Evolutionary conservation across 768 basidiomycete genomes (phyloP).

Genomic region (Kwoniella dendrophila): DNA sequence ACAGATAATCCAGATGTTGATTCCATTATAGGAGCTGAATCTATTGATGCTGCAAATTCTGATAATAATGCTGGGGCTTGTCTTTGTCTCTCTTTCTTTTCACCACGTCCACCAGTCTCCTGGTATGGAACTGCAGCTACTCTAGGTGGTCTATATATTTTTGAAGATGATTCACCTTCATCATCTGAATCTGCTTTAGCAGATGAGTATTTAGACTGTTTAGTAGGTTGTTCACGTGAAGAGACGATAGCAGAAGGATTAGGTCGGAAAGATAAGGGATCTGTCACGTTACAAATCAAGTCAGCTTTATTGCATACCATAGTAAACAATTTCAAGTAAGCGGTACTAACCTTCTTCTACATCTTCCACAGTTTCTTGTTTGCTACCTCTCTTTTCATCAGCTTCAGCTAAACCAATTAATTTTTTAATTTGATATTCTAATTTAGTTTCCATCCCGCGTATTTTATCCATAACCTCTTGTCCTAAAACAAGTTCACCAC

Average conservation of each 20-base stretch:
- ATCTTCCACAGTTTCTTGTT: constrained; percentile 56
- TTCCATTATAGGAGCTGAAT: constrained; percentile 53
- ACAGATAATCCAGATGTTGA: constrained; percentile 56
- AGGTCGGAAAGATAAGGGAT: constrained; percentile 88
- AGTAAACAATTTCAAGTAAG: background rate
- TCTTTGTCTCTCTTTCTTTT: constrained; percentile 58
- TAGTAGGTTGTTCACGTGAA: constrained; percentile 22
- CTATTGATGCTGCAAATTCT: constrained; percentile 53
- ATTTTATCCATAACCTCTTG: constrained; percentile 87
- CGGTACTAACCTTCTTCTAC: constrained; percentile 64
- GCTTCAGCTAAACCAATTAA: constrained; percentile 75
- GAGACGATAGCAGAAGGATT: constrained; percentile 74
- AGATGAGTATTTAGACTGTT: constrained; percentile 30
- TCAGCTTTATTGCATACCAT: constrained; percentile 15
- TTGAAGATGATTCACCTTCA: constrained; percentile 26
- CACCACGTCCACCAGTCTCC: constrained; percentile 57
- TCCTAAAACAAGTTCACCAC: constrained; percentile 76
- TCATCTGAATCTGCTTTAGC: constrained; percentile 22
- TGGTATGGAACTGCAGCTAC: constrained; percentile 86
- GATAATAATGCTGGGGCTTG: constrained; percentile 58
- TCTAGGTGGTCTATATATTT: constrained; percentile 68
- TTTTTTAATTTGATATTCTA: constrained; percentile 96
- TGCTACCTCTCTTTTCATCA: constrained; percentile 30
- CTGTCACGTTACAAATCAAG: constrained; percentile 57
- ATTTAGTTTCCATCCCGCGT: constrained; percentile 76